phyloP scores from a whole-genome alignment of 371 early-diverging fungal genomes.

The Rhizopus stolonifer region DNA sequence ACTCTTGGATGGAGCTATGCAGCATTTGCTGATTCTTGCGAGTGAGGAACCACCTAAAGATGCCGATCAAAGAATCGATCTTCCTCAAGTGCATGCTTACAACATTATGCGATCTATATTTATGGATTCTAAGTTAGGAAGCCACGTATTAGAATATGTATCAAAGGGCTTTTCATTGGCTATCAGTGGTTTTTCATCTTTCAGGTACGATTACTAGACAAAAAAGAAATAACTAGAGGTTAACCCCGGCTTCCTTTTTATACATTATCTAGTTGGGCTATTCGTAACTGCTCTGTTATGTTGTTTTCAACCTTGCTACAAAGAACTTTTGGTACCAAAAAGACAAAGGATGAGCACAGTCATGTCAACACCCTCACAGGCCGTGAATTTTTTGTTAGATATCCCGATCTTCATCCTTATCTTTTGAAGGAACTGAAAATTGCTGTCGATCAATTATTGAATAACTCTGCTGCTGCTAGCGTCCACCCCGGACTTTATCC shows the following conservation, averaged over 20 bases:
- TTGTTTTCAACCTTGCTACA: constrained; percentile 83
- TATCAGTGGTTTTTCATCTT: constrained; percentile 81
- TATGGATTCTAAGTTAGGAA: constrained; percentile 76
- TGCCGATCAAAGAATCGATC: constrained; percentile 62
- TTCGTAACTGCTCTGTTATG: constrained; percentile 94
- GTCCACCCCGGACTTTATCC: constrained; percentile 82
- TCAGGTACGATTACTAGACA: constrained; percentile 38
- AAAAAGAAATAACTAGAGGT: neutral
- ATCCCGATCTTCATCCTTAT: constrained; percentile 77
- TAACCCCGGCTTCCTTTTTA: neutral
- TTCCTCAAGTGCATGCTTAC: constrained; percentile 87
- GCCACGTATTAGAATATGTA: constrained; percentile 71
- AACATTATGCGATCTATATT: constrained; percentile 85
- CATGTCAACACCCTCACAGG: constrained; percentile 80
- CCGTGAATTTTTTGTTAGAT: constrained; percentile 88
- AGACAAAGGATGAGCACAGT: constrained; percentile 69
- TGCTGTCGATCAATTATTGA: constrained; percentile 63
- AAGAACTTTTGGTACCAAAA: constrained; percentile 83
- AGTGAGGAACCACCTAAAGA: constrained; percentile 42
- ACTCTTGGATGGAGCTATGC: constrained; percentile 67
- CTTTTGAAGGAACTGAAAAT: constrained; percentile 68
- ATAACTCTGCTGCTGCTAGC: constrained; percentile 36
- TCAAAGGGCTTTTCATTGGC: constrained; percentile 76
- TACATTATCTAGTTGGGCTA: constrained; percentile 69
- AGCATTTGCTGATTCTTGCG: constrained; percentile 67